Evolutionary conservation across 306 rosid genomes (phyloP).

Genomic region (Vicia sativa): DNA sequence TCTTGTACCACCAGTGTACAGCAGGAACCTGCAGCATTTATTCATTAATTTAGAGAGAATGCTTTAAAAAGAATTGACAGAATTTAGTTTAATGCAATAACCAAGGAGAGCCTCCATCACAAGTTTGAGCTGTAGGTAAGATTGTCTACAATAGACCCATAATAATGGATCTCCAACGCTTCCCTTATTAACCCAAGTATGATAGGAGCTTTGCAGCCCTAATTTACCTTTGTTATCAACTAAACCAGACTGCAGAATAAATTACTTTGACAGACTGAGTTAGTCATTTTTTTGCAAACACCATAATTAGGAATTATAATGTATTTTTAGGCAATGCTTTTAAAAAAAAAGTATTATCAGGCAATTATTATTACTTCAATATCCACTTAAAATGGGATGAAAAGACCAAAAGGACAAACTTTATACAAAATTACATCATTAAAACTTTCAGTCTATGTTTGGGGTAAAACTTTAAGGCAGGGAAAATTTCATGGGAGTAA

Average conservation of each 20-base stretch:
- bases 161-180: neutral
- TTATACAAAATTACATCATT: neutral
- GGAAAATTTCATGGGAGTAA: neutral
- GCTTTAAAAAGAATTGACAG: constrained; percentile 10
- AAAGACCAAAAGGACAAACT: neutral
- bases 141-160: neutral
- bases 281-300: neutral
- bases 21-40: constrained; percentile 78
- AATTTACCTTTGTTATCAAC: neutral
- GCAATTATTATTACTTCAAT: too few relatives aligned
- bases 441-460: constrained; percentile 15
- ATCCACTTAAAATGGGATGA: too few relatives aligned
- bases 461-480: neutral
- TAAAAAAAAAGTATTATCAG: too few relatives aligned
- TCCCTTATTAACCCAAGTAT: neutral
- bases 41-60: constrained; percentile 26
- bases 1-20: constrained; percentile 92
- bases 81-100: constrained; percentile 1
- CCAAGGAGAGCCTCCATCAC: constrained; percentile 8
- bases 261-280: constrained; percentile 1
- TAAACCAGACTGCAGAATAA: constrained; percentile 2
- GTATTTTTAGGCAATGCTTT: too few relatives aligned
- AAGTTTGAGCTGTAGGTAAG: constrained; percentile 4
- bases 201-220: neutral
- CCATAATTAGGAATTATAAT: too few relatives aligned